Evolutionary conservation across 2,329 filamentous ascomycete species (phyloP), one percentile per base, ranked within the genome.

Genomic region (Fusarium burgessii): DNA sequence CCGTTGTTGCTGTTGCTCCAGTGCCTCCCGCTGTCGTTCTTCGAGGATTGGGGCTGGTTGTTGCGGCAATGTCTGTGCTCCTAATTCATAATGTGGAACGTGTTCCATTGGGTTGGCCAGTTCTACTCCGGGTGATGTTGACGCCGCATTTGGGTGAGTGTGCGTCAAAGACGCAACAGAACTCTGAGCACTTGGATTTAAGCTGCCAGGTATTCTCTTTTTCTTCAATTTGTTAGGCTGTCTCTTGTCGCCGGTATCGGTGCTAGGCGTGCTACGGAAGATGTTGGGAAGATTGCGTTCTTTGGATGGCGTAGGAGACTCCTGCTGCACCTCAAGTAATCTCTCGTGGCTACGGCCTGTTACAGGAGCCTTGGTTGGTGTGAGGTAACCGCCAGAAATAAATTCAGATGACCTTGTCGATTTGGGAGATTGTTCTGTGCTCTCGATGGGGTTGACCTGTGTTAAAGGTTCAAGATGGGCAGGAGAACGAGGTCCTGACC

Each of bases 171-270:
- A 98, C 18, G 92, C 89, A 10, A 89, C 92, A 18, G 96, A 98
- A 77, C 95, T 98, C 71, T 97, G 94, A 1, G 95, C 95, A 78
- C 95, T 98, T 23, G 91, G 91, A 74, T 94, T 95, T 25, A 92
- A 82, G 76, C 93, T 93, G 43, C 90, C 91, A 1, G 93, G 91
- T 59, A 92, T 84, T 69, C 91, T 87, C 81, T 93, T 97, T 85
- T 98, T 98, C 80, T 92, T 92, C 55, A 99, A 84, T 81, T 98
- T 97, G 77, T 97, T 98, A 1, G 94, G 93, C 78, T 91, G 92
- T 47, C 93, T 89, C 74, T 88, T 90, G 68, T 91, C 91, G 40
- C 83, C 86, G 20, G 84, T 86, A 25, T 82, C 80, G 1, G 87
- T 86, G 2, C 91, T 89, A 2, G 91, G 89, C 5, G 92, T 91